Evolutionary conservation across 1,139 yeast genomes (phyloP).

Genomic region (Chernovozyma sophiae-reginae): DNA sequence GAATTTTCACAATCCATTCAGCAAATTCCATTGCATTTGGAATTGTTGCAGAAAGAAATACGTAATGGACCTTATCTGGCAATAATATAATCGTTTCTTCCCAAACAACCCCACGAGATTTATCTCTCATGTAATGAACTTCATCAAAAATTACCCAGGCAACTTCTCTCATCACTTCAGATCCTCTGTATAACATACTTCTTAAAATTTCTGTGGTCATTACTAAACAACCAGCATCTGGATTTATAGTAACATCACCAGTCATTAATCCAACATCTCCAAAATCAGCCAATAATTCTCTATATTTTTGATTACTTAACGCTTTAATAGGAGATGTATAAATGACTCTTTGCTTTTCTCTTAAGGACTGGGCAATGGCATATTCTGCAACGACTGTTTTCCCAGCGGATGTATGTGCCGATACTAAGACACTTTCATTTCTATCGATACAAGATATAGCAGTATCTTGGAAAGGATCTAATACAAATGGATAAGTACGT

Average conservation of each 20-base stretch:
- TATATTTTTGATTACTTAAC: conserved; percentile 88
- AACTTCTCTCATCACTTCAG: conserved; percentile 93
- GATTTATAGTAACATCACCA: conserved; percentile 96
- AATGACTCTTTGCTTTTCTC: conserved; percentile 89
- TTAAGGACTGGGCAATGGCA: conserved; percentile 90
- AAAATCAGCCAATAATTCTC: conserved; percentile 88
- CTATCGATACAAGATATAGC: conserved; percentile 93
- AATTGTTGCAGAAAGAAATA: conserved; percentile 89
- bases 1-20: conserved; percentile 95
- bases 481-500: conserved; percentile 81
- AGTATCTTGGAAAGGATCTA: conserved; percentile 96
- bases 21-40: conserved; percentile 99
- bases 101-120: conserved; percentile 98
- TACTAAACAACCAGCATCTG: conserved; percentile 93
- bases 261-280: conserved; percentile 97
- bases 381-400: conserved; percentile 98
- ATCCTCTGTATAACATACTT: conserved; percentile 89
- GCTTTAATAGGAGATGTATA: conserved; percentile 98
- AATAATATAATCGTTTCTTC: conserved; percentile 94
- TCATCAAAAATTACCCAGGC: conserved; percentile 97
- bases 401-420: conserved; percentile 99
- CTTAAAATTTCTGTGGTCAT: conserved; percentile 97
- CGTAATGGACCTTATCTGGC: conserved; percentile 91
- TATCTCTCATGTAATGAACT: conserved; percentile 94
- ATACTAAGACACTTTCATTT: conserved; percentile 91